These are phyloP conservation scores for Phaeoacremonium minimum DNA, from an alignment of 2,329 filamentous ascomycete species.

Conservation along the genomic window DNA sequence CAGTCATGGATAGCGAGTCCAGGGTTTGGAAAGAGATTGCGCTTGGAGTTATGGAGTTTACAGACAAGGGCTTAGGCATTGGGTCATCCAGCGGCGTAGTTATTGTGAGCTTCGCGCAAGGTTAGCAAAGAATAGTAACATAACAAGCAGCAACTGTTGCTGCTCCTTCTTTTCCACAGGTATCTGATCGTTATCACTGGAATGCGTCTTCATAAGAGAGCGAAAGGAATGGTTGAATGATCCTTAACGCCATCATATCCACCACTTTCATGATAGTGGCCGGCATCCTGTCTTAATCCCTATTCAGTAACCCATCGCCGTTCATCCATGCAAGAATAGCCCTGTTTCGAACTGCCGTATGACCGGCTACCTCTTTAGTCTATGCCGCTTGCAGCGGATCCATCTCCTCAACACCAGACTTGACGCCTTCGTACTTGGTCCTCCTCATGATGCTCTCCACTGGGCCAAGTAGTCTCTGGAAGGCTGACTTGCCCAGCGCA, in stretches of 20 bases:
- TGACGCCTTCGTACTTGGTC: constrained; percentile 58
- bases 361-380: too few species aligned
- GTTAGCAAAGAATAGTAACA: too few species aligned
- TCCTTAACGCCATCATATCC: constrained; percentile 1
- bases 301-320: neutral
- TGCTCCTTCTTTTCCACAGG: constrained; percentile 11
- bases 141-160: too few species aligned
- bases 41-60: too few species aligned
- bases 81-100: too few species aligned
- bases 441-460: constrained; percentile 94
- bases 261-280: neutral
- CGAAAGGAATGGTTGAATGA: constrained; percentile 6
- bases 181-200: constrained; percentile 11
- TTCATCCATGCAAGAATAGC: neutral
- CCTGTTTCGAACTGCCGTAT: neutral
- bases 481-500: constrained; percentile 86
- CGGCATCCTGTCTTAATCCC: neutral
- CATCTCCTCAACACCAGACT: constrained; percentile 60
- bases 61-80: too few species aligned
- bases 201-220: constrained; percentile 3
- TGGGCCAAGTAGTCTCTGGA: constrained; percentile 86
- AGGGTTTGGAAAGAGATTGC: too few species aligned
- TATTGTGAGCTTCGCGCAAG: too few species aligned
- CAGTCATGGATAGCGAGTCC: too few species aligned
- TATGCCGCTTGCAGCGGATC: constrained; percentile 53